A percentile compares a stretch with the other conserved stretches of the same genome.
phyloP scores from a whole-genome alignment of 1,284 basidiomycete species.

The Boletus coffeatus region DNA sequence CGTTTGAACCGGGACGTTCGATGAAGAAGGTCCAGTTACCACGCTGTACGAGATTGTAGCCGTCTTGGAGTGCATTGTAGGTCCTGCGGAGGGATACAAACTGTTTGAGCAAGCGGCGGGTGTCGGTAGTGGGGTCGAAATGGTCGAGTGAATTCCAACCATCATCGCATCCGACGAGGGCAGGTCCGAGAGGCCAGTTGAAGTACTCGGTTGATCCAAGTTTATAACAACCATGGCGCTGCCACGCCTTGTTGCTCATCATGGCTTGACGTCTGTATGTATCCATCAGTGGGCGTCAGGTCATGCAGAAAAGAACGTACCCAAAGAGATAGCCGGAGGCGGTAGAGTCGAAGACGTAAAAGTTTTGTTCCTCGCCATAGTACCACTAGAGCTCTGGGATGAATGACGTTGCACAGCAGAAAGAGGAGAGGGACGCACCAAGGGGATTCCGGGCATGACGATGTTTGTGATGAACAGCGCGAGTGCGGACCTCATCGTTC shows the following conservation, averaged over 20 bases:
- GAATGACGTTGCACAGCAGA: conserved; percentile 3
- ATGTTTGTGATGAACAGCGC: conserved; percentile 75
- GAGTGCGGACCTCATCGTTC: conserved; percentile 68
- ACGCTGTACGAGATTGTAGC: conserved; percentile 71
- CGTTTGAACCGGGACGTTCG: conserved; percentile 77
- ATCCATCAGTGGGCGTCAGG: background rate
- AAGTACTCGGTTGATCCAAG: conserved; percentile 88
- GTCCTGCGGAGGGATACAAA: conserved; percentile 63
- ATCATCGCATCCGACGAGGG: conserved; percentile 77
- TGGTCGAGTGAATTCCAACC: conserved; percentile 89
- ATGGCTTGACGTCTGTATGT: conserved; percentile 79
- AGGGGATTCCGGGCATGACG: conserved; percentile 82
- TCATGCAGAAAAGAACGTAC: conserved; percentile 36
- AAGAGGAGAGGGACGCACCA: conserved; percentile 40
- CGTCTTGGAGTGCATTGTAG: conserved; percentile 78
- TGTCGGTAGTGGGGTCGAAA: conserved; percentile 82
- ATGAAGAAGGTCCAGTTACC: conserved; percentile 81
- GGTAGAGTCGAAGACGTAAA: conserved; percentile 80
- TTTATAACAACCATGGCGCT: conserved; percentile 85
- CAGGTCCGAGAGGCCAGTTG: conserved; percentile 79
- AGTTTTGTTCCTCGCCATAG: conserved; percentile 87
- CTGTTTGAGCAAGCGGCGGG: conserved; percentile 67
- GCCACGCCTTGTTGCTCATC: conserved; percentile 81
- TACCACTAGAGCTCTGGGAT: conserved; percentile 43
- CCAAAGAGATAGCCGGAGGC: conserved; percentile 86